Evolutionary conservation across 257 asterid genomes (phyloP), one percentile per base, ranked within the genome.

Genomic region (Lantana camara): DNA sequence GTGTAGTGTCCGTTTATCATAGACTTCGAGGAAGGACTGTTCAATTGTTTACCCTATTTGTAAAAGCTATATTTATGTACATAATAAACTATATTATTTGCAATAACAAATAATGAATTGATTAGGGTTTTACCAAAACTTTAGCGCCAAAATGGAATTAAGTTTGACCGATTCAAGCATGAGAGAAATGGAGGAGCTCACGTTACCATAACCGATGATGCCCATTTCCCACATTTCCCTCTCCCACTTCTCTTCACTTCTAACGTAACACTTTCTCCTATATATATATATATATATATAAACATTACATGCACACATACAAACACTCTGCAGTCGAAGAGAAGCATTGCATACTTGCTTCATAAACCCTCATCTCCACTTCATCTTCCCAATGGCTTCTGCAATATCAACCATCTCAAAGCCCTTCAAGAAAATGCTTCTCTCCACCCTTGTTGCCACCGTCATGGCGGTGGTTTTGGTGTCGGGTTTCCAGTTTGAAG

Each of bases 401-500:
- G 63, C 67, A 27, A 27, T 27, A 40, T 16, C 64, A 23, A 37
- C 58, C 7, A n/a, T 68, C 13, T 0, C 57, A 21, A 67, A 35
- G 46, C 1, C 68, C 64, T 63, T 64, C 64, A 55, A 61, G 34
- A 64, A 32, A 3, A 17, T 65, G 27, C 53, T 81, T 1, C 19
- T 74, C 32, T 16, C 67, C 32, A 60, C 76, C 72, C 45, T 85
- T 58, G 27, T 66, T 4, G 48, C 78, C 49, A 71, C 78, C 62
- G 64, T 76, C 14, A 0, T 67, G 51, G 50, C 58, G 19, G 53
- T 66, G 12, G 34, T 64, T 0, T 10, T 63, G 14, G 89, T 71
- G 15, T 71, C 80, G 9, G 85, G 76, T 30, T 76, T 69, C 55
- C 86, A 74, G 67, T 87, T 78, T 14, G 58, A 76, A 21, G 89